Evolutionary conservation across 2,329 filamentous ascomycete species (phyloP).

Genomic region (Xylaria sp.): DNA sequence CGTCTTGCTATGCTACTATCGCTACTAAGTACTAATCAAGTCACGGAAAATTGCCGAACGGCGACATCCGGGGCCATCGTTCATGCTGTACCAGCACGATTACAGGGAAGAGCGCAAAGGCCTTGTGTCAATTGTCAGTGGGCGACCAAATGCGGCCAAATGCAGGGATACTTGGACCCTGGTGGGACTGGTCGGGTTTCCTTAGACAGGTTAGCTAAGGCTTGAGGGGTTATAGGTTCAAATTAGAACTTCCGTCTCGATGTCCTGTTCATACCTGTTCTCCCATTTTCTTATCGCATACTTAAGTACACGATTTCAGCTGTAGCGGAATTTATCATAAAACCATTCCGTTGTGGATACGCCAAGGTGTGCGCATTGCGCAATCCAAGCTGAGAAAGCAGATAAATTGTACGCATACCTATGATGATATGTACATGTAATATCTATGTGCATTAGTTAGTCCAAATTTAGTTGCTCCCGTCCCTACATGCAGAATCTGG

Average conservation of each 20-base stretch:
- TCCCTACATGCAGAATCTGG: neutral
- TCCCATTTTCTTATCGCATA: neutral
- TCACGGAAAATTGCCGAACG: constrained; percentile 15
- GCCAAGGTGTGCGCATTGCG: constrained; percentile 6
- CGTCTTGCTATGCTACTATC: neutral
- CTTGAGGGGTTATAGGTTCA: too few species aligned
- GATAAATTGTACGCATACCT: neutral
- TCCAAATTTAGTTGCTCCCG: constrained; percentile 2
- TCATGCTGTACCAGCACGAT: neutral
- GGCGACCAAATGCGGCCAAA: neutral
- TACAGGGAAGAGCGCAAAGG: neutral
- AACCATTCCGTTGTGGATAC: neutral
- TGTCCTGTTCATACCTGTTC: neutral
- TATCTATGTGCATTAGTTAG: neutral
- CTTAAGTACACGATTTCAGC: neutral
- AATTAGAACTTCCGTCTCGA: too few species aligned
- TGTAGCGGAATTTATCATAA: neutral
- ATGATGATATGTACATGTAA: constrained; percentile 4
- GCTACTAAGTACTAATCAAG: constrained; percentile 3
- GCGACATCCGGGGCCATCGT: constrained; percentile 27
- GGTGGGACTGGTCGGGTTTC: constrained; percentile 4
- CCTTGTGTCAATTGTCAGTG: neutral
- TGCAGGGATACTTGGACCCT: constrained; percentile 7
- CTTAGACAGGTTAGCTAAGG: too few species aligned
- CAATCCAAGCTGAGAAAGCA: neutral